These are phyloP conservation scores for Aspergillus luchuensis DNA, from an alignment of 2,329 filamentous ascomycete genomes.

Conservation along the genomic window DNA sequence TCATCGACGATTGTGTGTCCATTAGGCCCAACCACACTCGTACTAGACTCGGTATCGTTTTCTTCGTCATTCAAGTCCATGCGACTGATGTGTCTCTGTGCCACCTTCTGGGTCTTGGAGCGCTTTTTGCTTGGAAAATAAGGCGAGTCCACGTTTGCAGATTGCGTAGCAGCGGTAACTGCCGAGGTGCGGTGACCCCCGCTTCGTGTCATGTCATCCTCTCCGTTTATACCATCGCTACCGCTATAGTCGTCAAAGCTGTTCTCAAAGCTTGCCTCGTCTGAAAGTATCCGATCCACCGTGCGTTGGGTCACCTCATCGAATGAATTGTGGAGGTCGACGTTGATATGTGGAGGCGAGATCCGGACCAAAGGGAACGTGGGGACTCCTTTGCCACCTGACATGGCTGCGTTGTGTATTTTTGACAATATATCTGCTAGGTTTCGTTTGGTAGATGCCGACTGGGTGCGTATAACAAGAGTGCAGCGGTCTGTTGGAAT, in stretches of 20 bases:
- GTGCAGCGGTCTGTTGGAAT: neutral
- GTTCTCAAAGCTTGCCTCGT: slow-evolving; percentile 25
- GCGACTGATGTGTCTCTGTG: slow-evolving; percentile 8
- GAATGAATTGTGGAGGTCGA: slow-evolving; percentile 26
- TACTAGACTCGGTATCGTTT: neutral
- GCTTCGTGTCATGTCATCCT: neutral
- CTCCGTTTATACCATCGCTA: slow-evolving; percentile 1
- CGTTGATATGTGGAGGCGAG: slow-evolving; percentile 21
- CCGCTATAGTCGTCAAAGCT: slow-evolving; percentile 19
- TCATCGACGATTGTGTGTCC: neutral
- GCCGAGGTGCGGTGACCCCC: neutral
- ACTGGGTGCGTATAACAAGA: neutral
- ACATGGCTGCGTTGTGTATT: neutral
- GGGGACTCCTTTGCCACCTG: neutral
- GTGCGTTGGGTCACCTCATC: slow-evolving; percentile 18
- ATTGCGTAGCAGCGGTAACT: neutral
- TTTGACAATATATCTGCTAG: neutral
- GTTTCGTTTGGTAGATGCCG: neutral
- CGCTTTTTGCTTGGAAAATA: slow-evolving; percentile 9
- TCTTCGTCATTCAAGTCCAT: slow-evolving; percentile 10
- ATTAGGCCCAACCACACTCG: neutral
- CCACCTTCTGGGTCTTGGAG: neutral
- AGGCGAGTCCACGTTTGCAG: slow-evolving; percentile 6
- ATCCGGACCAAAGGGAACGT: neutral
- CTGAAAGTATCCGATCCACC: slow-evolving; percentile 29